A percentile compares a stretch with the other conserved stretches of the same genome.
Conservation (phyloP, 176 grass and related monocot species). For the Oryza meridionalis region DNA sequence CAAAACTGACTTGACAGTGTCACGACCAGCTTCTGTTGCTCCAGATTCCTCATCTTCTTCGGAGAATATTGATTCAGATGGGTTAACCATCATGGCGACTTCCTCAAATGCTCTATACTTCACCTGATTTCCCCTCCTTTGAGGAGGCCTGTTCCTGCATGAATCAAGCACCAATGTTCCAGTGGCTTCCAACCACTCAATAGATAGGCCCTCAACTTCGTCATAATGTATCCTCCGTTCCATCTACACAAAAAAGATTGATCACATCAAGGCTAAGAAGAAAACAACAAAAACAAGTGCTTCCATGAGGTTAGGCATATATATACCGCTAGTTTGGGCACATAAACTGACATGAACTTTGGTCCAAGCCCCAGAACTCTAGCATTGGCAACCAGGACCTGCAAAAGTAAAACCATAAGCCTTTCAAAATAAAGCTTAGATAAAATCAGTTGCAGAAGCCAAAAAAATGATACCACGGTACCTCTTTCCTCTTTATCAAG, state of each 20-base stretch:
- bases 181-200: slow-evolving; percentile 89
- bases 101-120: slow-evolving; percentile 74
- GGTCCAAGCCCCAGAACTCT: slow-evolving; percentile 92
- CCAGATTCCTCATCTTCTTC: slow-evolving; percentile 50
- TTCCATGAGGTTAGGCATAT: slow-evolving; percentile 26
- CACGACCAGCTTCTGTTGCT: slow-evolving; percentile 16
- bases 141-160: slow-evolving; percentile 49
- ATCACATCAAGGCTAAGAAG: slow-evolving; percentile 13
- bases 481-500: slow-evolving; percentile 84
- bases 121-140: slow-evolving; percentile 52
- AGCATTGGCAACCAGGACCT: slow-evolving; percentile 68
- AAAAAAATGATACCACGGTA: slow-evolving; percentile 38
- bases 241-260: slow-evolving; percentile 59
- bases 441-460: not conserved
- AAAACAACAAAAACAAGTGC: not conserved
- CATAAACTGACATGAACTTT: slow-evolving; percentile 92
- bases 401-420: slow-evolving; percentile 41
- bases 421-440: slow-evolving; percentile 29
- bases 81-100: slow-evolving; percentile 69
- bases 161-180: slow-evolving; percentile 79
- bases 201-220: slow-evolving; percentile 71
- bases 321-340: slow-evolving; percentile 80
- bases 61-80: slow-evolving; percentile 47
- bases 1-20: slow-evolving; percentile 35
- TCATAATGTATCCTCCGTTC: slow-evolving; percentile 96